Conservation (phyloP, 768 basidiomycete species). For the Hypsizygus marmoreus region DNA sequence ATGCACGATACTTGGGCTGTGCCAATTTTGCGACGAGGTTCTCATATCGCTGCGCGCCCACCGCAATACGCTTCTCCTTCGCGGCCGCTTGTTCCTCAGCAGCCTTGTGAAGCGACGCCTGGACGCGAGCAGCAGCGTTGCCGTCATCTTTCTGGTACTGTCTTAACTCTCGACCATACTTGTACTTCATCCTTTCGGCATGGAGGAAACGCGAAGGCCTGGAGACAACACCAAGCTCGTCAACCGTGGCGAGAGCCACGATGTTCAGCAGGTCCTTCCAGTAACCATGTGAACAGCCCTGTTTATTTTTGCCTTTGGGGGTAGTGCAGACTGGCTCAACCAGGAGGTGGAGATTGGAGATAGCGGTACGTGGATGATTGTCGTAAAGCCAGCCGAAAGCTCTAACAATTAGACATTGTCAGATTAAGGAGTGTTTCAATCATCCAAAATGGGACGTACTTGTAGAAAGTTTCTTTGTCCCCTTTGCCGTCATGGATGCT, state of each 20-base stretch:
- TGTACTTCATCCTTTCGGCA: conserved; percentile 15
- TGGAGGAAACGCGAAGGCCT: conserved; percentile 31
- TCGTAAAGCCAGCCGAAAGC: conserved; percentile 71
- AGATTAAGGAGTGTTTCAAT: neutral
- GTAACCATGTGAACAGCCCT: conserved; percentile 53
- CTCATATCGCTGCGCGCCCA: conserved; percentile 29
- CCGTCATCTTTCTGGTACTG: conserved; percentile 12
- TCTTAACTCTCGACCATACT: conserved; percentile 7
- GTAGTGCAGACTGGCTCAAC: conserved; percentile 51
- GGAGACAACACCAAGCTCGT: conserved; percentile 41
- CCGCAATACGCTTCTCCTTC: conserved; percentile 21
- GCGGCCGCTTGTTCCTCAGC: conserved; percentile 23
- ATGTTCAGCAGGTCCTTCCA: conserved; percentile 80
- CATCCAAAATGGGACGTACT: conserved; percentile 30
- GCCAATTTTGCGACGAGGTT: conserved; percentile 42
- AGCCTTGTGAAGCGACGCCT: conserved; percentile 16
- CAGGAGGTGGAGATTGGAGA: conserved; percentile 56
- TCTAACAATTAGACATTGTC: conserved; percentile 23
- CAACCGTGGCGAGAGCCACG: conserved; percentile 56
- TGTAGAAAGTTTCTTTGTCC: conserved; percentile 62
- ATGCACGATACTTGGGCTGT: conserved; percentile 56
- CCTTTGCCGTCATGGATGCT: conserved; percentile 74
- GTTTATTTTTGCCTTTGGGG: conserved; percentile 28
- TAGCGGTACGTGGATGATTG: conserved; percentile 69
- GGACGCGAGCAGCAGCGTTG: conserved; percentile 24